These are phyloP conservation scores for Alopecurus myosuroides DNA, from an alignment of 176 grass and related monocot species.

Conservation along the genomic window DNA sequence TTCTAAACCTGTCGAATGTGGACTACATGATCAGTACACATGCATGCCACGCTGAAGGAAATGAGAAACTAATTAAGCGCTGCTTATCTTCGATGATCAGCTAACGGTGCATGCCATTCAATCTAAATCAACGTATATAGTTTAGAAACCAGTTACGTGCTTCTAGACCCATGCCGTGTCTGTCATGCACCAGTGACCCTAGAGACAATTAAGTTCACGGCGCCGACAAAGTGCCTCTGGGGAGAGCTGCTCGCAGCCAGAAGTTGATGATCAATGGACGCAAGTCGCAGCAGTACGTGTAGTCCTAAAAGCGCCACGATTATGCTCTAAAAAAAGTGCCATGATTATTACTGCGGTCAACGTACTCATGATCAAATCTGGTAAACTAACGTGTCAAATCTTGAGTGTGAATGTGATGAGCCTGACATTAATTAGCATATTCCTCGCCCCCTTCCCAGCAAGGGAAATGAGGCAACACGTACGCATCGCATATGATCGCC, in stretches of 20 bases:
- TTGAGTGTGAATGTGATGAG: slow-evolving; percentile 23
- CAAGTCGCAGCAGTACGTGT: not conserved
- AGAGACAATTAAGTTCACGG: not conserved
- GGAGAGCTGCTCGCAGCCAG: not conserved
- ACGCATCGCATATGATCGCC: not conserved
- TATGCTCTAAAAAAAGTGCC: too few relatives aligned
- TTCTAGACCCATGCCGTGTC: not conserved
- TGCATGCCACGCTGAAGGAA: not conserved
- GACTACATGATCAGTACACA: not conserved
- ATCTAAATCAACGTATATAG: too few relatives aligned
- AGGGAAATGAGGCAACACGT: not conserved
- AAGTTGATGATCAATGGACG: slow-evolving; percentile 2
- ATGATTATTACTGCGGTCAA: too few relatives aligned
- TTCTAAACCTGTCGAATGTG: not conserved
- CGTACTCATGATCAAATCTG: not conserved
- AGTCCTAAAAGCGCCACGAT: not conserved
- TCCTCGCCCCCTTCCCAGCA: not conserved
- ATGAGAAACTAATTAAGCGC: not conserved
- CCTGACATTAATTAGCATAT: too few relatives aligned
- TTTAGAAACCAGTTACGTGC: not conserved
- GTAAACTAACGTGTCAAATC: not conserved
- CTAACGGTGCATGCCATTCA: too few relatives aligned
- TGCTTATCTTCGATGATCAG: too few relatives aligned
- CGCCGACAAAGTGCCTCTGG: slow-evolving; percentile 28
- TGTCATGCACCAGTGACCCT: too few relatives aligned